Evolutionary conservation across 2,329 filamentous ascomycete species (phyloP).

Genomic region (Davidsoniella virescens): DNA sequence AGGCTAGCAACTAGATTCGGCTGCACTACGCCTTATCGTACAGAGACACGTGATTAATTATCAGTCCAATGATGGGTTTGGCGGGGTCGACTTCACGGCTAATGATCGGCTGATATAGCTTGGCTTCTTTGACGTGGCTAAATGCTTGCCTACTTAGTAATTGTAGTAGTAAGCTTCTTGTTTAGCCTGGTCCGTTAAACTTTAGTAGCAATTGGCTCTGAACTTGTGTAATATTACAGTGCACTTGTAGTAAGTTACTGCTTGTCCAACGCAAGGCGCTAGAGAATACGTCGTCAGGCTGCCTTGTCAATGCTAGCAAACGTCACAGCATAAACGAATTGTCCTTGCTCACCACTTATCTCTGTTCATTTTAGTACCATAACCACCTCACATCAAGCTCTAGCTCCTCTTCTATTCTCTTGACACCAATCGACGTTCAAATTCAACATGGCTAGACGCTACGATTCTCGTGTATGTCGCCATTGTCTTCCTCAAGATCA

Average conservation of each 20-base stretch:
- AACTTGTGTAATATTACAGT: constrained; percentile 1
- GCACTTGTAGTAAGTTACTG: too few relatives aligned
- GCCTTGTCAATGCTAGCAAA: background rate
- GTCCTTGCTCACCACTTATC: too few relatives aligned
- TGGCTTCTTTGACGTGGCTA: constrained; percentile 10
- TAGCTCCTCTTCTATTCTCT: background rate
- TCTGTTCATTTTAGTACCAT: background rate
- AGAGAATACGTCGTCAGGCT: background rate
- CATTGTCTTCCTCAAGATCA: background rate
- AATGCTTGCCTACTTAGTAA: constrained; percentile 13
- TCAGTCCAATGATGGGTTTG: background rate
- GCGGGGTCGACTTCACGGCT: constrained; percentile 11
- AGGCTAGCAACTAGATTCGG: too few relatives aligned
- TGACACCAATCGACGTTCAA: background rate
- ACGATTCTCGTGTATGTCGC: constrained; percentile 75
- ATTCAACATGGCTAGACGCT: constrained; percentile 73
- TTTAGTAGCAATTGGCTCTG: constrained; percentile 14
- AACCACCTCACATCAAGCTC: background rate
- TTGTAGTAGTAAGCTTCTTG: too few relatives aligned
- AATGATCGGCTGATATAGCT: constrained; percentile 13
- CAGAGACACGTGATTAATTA: background rate
- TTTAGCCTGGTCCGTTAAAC: too few relatives aligned
- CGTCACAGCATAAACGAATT: too few relatives aligned
- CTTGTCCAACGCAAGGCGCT: too few relatives aligned
- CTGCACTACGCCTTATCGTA: too few relatives aligned